phyloP scores from a whole-genome alignment of 306 rosid genomes.

The Glycine tomentella region DNA sequence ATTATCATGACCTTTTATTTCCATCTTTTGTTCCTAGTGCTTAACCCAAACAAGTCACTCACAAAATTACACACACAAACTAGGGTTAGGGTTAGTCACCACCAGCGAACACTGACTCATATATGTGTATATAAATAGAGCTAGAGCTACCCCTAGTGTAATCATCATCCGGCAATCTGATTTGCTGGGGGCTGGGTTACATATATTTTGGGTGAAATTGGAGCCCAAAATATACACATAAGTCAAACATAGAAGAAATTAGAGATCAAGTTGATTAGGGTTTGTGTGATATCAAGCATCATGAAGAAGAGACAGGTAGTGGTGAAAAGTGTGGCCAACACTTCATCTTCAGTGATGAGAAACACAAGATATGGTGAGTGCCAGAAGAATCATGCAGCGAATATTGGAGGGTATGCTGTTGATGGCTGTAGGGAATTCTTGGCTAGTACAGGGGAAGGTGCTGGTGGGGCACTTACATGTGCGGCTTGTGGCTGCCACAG shows the following conservation, averaged over 20 bases:
- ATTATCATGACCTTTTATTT: constrained; percentile 36
- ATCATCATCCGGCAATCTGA: constrained; percentile 1
- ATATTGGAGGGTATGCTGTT: constrained; percentile 87
- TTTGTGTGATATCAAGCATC: constrained; percentile 51
- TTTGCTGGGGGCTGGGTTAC: constrained; percentile 7
- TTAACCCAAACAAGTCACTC: constrained; percentile 45
- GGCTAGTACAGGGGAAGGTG: constrained; percentile 73
- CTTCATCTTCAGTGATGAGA: constrained; percentile 69
- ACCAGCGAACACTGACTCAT: constrained; percentile 43
- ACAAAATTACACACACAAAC: constrained; percentile 48
- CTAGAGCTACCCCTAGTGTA: constrained; percentile 15
- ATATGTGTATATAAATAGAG: constrained; percentile 38
- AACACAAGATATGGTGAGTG: constrained; percentile 81
- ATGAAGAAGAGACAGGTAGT: constrained; percentile 87
- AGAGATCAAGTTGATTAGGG: constrained; percentile 33
- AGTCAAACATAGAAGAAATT: background rate
- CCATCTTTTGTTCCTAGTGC: constrained; percentile 34
- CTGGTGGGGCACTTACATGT: constrained; percentile 66
- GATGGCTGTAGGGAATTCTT: constrained; percentile 93
- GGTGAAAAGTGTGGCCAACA: constrained; percentile 53
- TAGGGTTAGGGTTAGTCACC: constrained; percentile 69
- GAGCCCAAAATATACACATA: constrained; percentile 10
- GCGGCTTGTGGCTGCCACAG: constrained; percentile 97
- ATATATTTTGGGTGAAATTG: constrained; percentile 34
- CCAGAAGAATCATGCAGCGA: constrained; percentile 93